Conservation (phyloP, 2,329 filamentous ascomycete species). For the Didymellaceae sp. region DNA sequence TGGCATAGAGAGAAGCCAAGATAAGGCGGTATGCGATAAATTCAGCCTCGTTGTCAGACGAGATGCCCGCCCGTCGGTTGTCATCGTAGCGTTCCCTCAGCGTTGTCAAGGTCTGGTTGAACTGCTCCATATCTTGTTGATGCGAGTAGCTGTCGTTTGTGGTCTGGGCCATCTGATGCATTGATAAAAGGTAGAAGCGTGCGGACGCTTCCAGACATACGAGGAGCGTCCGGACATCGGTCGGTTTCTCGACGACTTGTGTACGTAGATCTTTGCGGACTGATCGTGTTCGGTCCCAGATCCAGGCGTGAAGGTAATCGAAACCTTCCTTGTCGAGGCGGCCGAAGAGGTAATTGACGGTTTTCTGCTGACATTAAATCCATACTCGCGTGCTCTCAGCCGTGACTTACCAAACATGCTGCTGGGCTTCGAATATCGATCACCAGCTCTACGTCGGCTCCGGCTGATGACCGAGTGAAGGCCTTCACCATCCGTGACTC, state of each 20-base stretch:
- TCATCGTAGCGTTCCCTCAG: constrained; percentile 59
- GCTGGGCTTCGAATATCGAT: constrained; percentile 67
- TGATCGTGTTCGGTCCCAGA: constrained; percentile 70
- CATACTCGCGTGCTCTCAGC: constrained; percentile 19
- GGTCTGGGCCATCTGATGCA: constrained; percentile 59
- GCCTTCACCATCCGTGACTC: constrained; percentile 68
- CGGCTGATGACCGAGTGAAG: constrained; percentile 67
- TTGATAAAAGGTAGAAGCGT: constrained; percentile 67
- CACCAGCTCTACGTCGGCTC: constrained; percentile 67
- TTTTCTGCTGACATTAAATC: constrained; percentile 39
- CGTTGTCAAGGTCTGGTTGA: constrained; percentile 67
- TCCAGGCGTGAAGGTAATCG: constrained; percentile 63
- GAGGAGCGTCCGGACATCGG: constrained; percentile 63
- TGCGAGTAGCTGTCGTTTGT: constrained; percentile 57
- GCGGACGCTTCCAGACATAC: constrained; percentile 68
- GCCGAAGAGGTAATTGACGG: constrained; percentile 53
- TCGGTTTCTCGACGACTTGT: constrained; percentile 62
- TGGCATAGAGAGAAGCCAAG: constrained; percentile 53
- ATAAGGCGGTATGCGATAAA: constrained; percentile 67
- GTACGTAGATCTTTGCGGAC: constrained; percentile 71
- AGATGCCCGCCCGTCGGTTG: constrained; percentile 52
- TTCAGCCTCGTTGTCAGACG: constrained; percentile 66
- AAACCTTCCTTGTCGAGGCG: constrained; percentile 59
- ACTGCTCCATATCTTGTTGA: constrained; percentile 68
- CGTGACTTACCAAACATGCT: constrained; percentile 47